Conservation (phyloP, 2,329 filamentous ascomycete genomes). For the Clonostachys chloroleuca region DNA sequence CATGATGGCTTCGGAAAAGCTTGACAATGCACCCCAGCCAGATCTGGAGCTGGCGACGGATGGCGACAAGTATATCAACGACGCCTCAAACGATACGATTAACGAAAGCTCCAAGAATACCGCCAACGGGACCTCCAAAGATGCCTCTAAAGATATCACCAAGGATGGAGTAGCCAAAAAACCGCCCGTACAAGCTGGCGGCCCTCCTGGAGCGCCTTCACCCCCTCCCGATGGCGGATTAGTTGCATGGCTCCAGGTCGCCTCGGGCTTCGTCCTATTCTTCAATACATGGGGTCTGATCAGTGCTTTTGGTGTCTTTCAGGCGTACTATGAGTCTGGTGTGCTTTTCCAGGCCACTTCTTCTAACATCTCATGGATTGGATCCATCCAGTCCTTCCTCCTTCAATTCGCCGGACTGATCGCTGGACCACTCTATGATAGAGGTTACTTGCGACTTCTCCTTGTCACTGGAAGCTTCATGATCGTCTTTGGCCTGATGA, state of each 20-base stretch:
- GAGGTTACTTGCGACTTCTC: slow-evolving; percentile 32
- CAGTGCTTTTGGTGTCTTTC: slow-evolving; percentile 40
- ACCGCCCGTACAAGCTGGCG: no score
- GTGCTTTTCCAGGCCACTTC: slow-evolving; percentile 16
- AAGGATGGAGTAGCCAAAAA: no score
- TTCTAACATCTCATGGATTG: slow-evolving; percentile 41
- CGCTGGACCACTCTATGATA: slow-evolving; percentile 36
- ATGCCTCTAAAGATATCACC: no score
- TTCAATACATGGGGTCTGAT: slow-evolving; percentile 38
- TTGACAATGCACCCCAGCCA: no score
- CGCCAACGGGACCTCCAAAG: no score
- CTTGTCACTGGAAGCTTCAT: slow-evolving; percentile 31
- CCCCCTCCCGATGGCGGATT: slow-evolving; percentile 17
- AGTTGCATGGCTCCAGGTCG: slow-evolving; percentile 28
- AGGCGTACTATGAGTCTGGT: slow-evolving; percentile 30
- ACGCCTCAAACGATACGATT: no score
- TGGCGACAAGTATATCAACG: no score
- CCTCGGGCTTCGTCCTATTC: slow-evolving; percentile 31
- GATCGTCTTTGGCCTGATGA: slow-evolving; percentile 39
- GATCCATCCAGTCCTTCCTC: slow-evolving; percentile 37
- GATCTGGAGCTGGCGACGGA: no score
- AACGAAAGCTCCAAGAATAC: no score
- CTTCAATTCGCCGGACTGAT: slow-evolving; percentile 35
- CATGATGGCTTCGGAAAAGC: no score
- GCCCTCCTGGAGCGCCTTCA: neutral